Evolutionary conservation across 768 basidiomycete genomes (phyloP).

Genomic region (Mycena pura): DNA sequence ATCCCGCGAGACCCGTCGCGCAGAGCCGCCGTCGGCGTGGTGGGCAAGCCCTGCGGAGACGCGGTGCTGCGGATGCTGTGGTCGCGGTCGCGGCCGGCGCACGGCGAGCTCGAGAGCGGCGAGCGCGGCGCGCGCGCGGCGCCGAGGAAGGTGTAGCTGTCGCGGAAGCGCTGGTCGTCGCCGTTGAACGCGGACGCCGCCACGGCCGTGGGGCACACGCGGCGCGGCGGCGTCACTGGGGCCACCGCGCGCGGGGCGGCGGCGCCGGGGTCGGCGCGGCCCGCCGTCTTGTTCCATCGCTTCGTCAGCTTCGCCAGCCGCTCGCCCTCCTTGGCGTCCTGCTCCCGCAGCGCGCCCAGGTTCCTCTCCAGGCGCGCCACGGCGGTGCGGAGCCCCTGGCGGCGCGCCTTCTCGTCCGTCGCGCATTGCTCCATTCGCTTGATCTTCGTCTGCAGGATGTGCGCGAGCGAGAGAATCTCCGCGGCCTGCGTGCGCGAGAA

Average conservation of each 20-base stretch:
- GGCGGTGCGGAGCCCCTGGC: background rate
- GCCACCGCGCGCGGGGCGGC: too few relatives aligned
- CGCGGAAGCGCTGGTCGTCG: slow-evolving; percentile 7
- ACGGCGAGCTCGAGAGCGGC: background rate
- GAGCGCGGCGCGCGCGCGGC: background rate
- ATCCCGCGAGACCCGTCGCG: background rate
- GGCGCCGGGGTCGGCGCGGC: background rate
- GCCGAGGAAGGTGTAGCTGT: slow-evolving; percentile 18
- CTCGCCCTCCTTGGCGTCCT: slow-evolving; percentile 11
- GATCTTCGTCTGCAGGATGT: slow-evolving; percentile 11
- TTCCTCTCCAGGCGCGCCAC: slow-evolving; percentile 2
- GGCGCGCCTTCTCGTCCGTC: slow-evolving; percentile 6
- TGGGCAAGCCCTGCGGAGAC: slow-evolving; percentile 5
- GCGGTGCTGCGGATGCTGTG: background rate
- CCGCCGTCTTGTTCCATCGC: slow-evolving; percentile 7
- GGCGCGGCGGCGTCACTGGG: background rate
- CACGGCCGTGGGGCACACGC: slow-evolving; percentile 14
- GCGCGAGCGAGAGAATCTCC: slow-evolving; percentile 8
- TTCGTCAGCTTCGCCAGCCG: slow-evolving; percentile 15
- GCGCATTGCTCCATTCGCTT: slow-evolving; percentile 1
- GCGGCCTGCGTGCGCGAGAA: background rate
- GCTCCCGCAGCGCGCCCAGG: background rate
- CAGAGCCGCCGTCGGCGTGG: background rate
- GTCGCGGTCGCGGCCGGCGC: background rate
- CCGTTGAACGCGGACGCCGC: slow-evolving; percentile 19